phyloP scores from a whole-genome alignment of 1,139 yeast species.

The Arxiozyma telluris region DNA sequence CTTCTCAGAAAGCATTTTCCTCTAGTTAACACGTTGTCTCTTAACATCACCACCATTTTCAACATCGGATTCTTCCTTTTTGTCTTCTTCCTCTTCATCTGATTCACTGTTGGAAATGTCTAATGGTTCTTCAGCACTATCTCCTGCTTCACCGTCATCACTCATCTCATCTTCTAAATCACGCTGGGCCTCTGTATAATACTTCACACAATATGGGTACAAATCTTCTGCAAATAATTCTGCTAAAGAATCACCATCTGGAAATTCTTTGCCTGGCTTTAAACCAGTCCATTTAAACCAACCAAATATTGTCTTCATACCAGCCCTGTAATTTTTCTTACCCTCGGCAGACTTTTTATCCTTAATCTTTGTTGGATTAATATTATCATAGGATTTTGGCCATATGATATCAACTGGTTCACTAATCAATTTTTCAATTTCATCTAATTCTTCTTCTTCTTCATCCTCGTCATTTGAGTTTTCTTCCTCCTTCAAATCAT shows the following conservation, averaged over 20 bases:
- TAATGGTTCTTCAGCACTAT: constrained; percentile 32
- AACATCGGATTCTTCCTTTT: not conserved
- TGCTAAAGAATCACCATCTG: constrained; percentile 64
- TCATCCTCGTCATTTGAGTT: constrained; percentile 19
- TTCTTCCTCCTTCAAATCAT: constrained; percentile 5
- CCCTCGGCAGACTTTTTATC: constrained; percentile 41
- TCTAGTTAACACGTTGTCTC: constrained; percentile 3
- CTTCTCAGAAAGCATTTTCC: not conserved
- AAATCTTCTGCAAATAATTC: constrained; percentile 55
- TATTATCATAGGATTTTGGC: constrained; percentile 48
- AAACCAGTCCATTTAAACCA: constrained; percentile 71
- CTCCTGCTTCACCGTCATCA: constrained; percentile 40
- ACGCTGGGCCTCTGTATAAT: constrained; percentile 56
- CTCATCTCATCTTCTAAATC: constrained; percentile 48
- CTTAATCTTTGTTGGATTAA: constrained; percentile 44
- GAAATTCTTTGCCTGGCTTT: constrained; percentile 64
- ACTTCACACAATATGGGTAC: constrained; percentile 63
- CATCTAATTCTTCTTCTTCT: constrained; percentile 42
- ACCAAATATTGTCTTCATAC: constrained; percentile 67
- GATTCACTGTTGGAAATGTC: constrained; percentile 9
- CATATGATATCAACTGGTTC: constrained; percentile 44
- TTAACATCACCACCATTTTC: constrained; percentile 3
- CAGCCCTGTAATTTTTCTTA: constrained; percentile 52
- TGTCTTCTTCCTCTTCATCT: constrained; percentile 6
- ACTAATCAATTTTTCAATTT: constrained; percentile 39